Evolutionary conservation across 2,329 filamentous ascomycete species (phyloP), one percentile per base, ranked within the genome.

Genomic region (Alternaria sp.): DNA sequence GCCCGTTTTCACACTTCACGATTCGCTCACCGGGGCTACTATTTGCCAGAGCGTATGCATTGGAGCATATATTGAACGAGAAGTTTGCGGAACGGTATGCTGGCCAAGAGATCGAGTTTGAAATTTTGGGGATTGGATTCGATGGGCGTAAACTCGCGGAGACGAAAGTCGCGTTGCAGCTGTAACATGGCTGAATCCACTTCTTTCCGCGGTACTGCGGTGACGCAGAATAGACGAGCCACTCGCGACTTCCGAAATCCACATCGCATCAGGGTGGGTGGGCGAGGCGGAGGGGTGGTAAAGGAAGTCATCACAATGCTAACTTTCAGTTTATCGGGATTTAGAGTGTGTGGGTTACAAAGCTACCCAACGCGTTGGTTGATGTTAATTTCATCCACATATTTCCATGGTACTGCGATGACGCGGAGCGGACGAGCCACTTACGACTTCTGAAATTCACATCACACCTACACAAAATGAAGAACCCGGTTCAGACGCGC

Each of bases 1-100:
- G 80, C 0, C 68, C 77, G 1, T 79, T 79, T 50, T 69, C 77
- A 1, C 67, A 79, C 46, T 81, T 81, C 44, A 3, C 32, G 1
- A 59, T 81, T 10, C 8, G 51, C n/a, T n/a, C n/a, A n/a, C n/a
- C n/a, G n/a, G n/a, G n/a, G n/a, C n/a, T n/a, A n/a, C n/a, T n/a
- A n/a, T n/a, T n/a, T 1, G 77, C 72, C 1, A 70, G 71, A 57
- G 73, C 72, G 11, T 79, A 81, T 67, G 73, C 74, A 1, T 40
- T 73, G 36, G 75, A 79, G 45, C 68, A 67, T 32, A 19, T 75
- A 3, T 11, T 79, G 4, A 54, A 55, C 10, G 40, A 60, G 5
- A 11, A 25, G 17, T 50, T 77, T 6, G 32, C 72, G 13, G 59
- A 70, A 9, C 11, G 43, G 10, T 6, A 30, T 9, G 23, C 13